These are phyloP conservation scores for Neurospora hispaniola DNA, from an alignment of 495 filamentous ascomycete genomes.

Conservation along the genomic window DNA sequence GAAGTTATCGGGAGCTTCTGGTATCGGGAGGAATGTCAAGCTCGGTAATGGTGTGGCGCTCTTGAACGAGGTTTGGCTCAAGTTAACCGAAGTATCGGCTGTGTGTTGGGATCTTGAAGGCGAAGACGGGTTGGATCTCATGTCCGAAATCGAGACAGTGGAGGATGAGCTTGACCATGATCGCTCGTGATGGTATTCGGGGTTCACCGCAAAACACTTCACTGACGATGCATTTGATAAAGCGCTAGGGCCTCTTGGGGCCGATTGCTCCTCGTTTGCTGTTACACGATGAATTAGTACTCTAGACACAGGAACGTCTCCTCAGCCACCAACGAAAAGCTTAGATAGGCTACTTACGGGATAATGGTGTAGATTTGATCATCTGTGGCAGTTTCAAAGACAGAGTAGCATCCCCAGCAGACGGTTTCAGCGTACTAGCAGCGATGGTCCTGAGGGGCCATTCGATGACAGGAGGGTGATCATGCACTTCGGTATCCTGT, in stretches of 20 bases:
- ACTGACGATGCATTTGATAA: neutral
- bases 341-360: neutral
- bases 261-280: neutral
- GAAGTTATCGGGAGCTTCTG: conserved; percentile 10
- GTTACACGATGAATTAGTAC: no score
- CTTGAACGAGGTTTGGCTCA: conserved; percentile 13
- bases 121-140: conserved; percentile 29
- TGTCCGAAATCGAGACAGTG: conserved; percentile 25
- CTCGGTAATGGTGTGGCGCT: neutral
- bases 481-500: neutral
- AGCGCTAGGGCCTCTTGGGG: neutral
- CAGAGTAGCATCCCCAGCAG: neutral
- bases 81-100: conserved; percentile 32
- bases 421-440: neutral
- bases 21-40: neutral
- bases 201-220: neutral
- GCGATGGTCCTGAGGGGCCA: neutral
- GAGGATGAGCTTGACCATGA: conserved; percentile 33
- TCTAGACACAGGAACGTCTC: neutral
- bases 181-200: conserved; percentile 6
- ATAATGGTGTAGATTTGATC: neutral
- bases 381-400: neutral
- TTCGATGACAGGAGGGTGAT: neutral
- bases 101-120: conserved; percentile 31
- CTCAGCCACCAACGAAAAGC: neutral